These are phyloP conservation scores for Phytophthora pinifolia DNA, from an alignment of 352 stramenopile genomes.

Conservation along the genomic window DNA sequence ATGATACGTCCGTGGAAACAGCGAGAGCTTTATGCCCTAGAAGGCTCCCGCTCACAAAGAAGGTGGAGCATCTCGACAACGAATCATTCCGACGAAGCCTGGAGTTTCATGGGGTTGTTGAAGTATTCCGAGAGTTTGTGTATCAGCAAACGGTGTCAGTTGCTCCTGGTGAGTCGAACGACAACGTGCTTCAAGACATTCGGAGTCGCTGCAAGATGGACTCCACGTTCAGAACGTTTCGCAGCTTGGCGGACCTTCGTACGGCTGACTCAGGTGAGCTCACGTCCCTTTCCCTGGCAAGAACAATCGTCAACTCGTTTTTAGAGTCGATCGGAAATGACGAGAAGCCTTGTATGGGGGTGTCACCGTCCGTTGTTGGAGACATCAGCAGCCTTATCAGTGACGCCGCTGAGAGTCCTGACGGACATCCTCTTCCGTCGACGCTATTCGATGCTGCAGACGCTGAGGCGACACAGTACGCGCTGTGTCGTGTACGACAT, in stretches of 20 bases:
- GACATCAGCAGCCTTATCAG: conserved; percentile 34
- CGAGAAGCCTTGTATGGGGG: conserved; percentile 3
- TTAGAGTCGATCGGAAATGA: conserved; percentile 3
- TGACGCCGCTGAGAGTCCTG: background rate
- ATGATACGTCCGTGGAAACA: background rate
- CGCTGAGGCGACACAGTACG: conserved; percentile 53
- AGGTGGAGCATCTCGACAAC: conserved; percentile 4
- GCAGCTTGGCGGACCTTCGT: background rate
- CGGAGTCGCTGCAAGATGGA: conserved; percentile 26
- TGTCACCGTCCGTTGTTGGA: conserved; percentile 29
- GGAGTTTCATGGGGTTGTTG: conserved; percentile 62
- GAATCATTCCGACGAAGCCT: conserved; percentile 29
- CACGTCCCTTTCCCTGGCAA: conserved; percentile 16
- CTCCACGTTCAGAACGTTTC: conserved; percentile 13
- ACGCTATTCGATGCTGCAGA: conserved; percentile 60
- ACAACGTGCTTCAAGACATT: conserved; percentile 15
- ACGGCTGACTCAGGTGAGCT: background rate
- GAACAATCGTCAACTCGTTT: conserved; percentile 22
- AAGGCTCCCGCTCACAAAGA: background rate
- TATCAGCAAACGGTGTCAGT: conserved; percentile 1
- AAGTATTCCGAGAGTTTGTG: conserved; percentile 43
- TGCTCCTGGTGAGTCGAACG: background rate
- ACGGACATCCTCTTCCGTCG: conserved; percentile 14
- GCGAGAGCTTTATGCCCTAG: background rate
- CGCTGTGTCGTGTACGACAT: conserved; percentile 19